Evolutionary conservation across 306 rosid genomes (phyloP).

Genomic region (Vigna radiata): DNA sequence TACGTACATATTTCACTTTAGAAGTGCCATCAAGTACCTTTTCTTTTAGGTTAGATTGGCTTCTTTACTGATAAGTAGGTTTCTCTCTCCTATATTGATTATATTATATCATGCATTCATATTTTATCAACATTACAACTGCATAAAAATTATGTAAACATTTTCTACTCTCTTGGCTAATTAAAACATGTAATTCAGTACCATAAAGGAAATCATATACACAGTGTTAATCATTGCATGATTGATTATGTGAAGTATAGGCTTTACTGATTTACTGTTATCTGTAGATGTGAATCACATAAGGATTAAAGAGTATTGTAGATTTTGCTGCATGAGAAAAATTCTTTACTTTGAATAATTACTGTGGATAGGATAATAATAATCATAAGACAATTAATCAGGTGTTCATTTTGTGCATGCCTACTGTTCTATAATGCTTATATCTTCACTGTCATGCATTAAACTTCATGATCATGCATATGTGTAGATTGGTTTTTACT

Average conservation of each 20-base stretch:
- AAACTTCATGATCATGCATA: neutral
- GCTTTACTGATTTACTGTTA: neutral
- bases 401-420: slow-evolving; percentile 9
- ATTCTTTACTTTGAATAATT: neutral
- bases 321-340: neutral
- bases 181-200: neutral
- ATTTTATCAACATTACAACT: neutral
- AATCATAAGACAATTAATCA: too few relatives aligned
- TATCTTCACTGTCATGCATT: neutral
- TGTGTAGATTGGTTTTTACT: neutral
- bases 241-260: neutral
- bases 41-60: neutral
- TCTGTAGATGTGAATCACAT: slow-evolving; percentile 23
- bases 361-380: slow-evolving; percentile 1
- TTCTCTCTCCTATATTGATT: slow-evolving; percentile 19
- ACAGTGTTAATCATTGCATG: neutral
- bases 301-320: neutral
- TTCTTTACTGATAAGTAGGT: slow-evolving; percentile 13
- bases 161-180: neutral
- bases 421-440: neutral
- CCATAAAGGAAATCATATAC: slow-evolving; percentile 3
- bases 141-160: neutral
- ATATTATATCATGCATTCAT: slow-evolving; percentile 5
- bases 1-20: neutral
- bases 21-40: slow-evolving; percentile 1